Evolutionary conservation across 2,329 filamentous ascomycete species (phyloP).

Genomic region (Colletotrichum sojae): DNA sequence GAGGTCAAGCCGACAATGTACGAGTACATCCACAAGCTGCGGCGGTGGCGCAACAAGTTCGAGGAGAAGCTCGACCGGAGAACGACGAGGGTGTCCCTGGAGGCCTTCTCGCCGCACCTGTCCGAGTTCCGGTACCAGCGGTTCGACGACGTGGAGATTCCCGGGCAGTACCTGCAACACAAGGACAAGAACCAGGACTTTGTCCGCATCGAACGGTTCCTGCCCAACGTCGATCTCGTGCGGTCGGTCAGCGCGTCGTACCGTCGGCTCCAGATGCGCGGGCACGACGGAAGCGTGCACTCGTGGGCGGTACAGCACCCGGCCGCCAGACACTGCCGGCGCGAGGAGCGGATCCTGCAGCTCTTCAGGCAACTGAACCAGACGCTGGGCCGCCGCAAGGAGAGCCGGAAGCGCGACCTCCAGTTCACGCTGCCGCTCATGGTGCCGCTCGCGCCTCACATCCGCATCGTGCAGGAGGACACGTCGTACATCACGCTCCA

Average conservation of each 20-base stretch:
- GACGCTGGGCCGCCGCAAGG: constrained; percentile 91
- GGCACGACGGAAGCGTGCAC: constrained; percentile 97
- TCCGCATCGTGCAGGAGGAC: constrained; percentile 96
- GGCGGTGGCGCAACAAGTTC: constrained; percentile 97
- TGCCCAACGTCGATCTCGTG: constrained; percentile 94
- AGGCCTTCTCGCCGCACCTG: constrained; percentile 89
- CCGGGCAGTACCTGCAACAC: constrained; percentile 96
- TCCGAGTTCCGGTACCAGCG: constrained; percentile 98
- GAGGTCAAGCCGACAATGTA: constrained; percentile 96
- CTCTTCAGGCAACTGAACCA: constrained; percentile 98
- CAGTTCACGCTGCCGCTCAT: constrained; percentile 97
- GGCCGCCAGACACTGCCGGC: constrained; percentile 89
- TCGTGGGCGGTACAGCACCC: constrained; percentile 97
- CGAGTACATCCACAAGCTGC: constrained; percentile 97
- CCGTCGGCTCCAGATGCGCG: constrained; percentile 93
- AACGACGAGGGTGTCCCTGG: constrained; percentile 79
- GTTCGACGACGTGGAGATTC: constrained; percentile 98
- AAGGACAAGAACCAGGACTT: constrained; percentile 99
- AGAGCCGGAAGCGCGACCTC: constrained; percentile 91
- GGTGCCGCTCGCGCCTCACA: constrained; percentile 94
- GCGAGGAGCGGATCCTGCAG: constrained; percentile 95
- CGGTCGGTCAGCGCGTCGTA: constrained; percentile 93
- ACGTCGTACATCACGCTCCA: constrained; percentile 94
- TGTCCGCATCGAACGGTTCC: constrained; percentile 95
- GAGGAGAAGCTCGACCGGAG: constrained; percentile 96